Evolutionary conservation across 306 rosid genomes (phyloP).

Genomic region (Alnus rubra): DNA sequence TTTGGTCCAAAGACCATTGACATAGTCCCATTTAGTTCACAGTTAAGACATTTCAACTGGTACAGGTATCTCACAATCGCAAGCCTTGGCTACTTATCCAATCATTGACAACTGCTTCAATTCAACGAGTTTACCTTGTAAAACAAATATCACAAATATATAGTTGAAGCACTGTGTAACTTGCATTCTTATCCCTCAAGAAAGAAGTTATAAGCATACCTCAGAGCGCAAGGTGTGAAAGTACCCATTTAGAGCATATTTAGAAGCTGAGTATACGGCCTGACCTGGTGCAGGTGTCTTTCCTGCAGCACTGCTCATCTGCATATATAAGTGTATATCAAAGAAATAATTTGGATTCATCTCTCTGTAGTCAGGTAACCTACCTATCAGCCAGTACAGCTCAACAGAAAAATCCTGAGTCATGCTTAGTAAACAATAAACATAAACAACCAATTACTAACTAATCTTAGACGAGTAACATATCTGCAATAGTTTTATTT

Average conservation of each 20-base stretch:
- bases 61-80: background rate
- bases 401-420: background rate
- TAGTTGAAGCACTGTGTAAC: constrained; percentile 11
- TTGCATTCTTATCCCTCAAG: constrained; percentile 15
- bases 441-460: constrained; percentile 1
- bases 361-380: background rate
- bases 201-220: constrained; percentile 47
- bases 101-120: background rate
- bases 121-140: background rate
- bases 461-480: background rate
- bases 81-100: background rate
- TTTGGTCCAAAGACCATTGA: background rate
- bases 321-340: constrained; percentile 25
- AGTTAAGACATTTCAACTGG: background rate
- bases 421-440: constrained; percentile 7
- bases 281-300: constrained; percentile 96
- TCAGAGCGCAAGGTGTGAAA: constrained; percentile 91
- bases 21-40: background rate
- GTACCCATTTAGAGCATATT: constrained; percentile 87
- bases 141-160: constrained; percentile 9
- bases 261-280: constrained; percentile 92
- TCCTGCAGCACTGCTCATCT: constrained; percentile 99
- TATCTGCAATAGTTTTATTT: background rate
- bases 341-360: constrained; percentile 9
- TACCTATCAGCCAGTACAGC: constrained; percentile 1